phyloP scores from a whole-genome alignment of 169 alveolate species.

The Theileria orientalis region DNA sequence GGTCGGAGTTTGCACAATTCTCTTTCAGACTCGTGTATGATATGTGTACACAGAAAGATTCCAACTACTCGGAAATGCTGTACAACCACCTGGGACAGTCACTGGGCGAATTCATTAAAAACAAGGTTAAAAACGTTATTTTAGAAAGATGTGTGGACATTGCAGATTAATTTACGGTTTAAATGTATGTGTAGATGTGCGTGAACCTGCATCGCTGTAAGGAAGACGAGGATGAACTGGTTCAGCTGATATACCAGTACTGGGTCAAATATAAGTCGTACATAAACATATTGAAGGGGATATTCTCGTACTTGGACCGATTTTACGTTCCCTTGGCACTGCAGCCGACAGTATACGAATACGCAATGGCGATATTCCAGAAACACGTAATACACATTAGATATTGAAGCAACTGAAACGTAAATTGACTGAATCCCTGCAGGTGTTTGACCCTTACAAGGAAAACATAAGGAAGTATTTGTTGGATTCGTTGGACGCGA shows the following conservation, averaged over 20 bases:
- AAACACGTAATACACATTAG: background rate
- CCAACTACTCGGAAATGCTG: constrained; percentile 24
- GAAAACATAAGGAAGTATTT: constrained; percentile 4
- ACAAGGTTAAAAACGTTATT: constrained; percentile 10
- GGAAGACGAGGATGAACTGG: background rate
- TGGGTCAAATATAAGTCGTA: constrained; percentile 45
- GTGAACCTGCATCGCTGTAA: background rate
- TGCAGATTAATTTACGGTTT: background rate
- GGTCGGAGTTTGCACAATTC: background rate
- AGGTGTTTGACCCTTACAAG: constrained; percentile 40
- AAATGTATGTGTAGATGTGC: background rate
- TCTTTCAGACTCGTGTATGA: constrained; percentile 51
- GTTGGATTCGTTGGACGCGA: constrained; percentile 22
- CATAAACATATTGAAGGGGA: background rate
- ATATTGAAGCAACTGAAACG: background rate
- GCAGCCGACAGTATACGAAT: constrained; percentile 19
- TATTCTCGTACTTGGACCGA: constrained; percentile 50
- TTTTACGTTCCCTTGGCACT: constrained; percentile 32
- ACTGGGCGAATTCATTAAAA: constrained; percentile 4
- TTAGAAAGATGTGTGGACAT: background rate
- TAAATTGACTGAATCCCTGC: background rate
- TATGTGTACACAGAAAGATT: constrained; percentile 45
- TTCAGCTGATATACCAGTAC: background rate
- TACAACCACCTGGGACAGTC: constrained; percentile 28
- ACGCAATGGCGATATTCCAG: constrained; percentile 40